Conservation (phyloP, 139 green algal genomes). For the Closterium sp. region DNA sequence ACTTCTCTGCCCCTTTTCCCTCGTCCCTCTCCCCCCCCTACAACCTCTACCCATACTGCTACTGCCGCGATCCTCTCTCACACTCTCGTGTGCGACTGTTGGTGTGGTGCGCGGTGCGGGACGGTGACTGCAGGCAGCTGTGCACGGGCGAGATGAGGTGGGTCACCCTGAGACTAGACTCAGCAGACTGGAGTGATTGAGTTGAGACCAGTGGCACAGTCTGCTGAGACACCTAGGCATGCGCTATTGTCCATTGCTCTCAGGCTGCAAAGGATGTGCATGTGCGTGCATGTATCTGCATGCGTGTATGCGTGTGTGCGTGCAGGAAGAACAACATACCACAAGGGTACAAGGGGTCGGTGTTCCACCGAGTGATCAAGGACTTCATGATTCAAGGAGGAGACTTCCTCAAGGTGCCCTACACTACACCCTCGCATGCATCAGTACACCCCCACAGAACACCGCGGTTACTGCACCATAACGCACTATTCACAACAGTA, state of each 20-base stretch:
- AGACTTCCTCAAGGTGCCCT: conserved; percentile 54
- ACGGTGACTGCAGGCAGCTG: neutral
- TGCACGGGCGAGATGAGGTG: neutral
- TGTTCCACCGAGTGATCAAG: conserved; percentile 96
- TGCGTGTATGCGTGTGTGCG: neutral
- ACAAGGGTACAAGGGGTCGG: conserved; percentile 71
- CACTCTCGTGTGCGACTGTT: neutral
- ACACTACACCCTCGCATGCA: neutral
- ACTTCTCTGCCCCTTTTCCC: too few species aligned
- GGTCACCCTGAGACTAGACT: neutral
- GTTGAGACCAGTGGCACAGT: too few species aligned
- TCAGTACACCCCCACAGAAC: too few species aligned
- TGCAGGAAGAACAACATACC: conserved; percentile 75
- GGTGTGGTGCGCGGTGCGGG: neutral
- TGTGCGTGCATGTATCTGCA: neutral
- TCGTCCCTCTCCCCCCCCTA: too few species aligned
- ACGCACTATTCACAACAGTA: neutral
- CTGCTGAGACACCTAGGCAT: too few species aligned
- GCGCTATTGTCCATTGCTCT: neutral
- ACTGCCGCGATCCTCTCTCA: neutral
- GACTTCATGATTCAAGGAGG: conserved; percentile 88
- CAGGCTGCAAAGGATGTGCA: neutral
- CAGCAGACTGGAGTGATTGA: neutral
- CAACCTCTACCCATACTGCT: neutral
- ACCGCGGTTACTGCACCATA: neutral